Conservation (phyloP, 2,329 filamentous ascomycete species). For the Sclerotinia sclerotiorum region DNA sequence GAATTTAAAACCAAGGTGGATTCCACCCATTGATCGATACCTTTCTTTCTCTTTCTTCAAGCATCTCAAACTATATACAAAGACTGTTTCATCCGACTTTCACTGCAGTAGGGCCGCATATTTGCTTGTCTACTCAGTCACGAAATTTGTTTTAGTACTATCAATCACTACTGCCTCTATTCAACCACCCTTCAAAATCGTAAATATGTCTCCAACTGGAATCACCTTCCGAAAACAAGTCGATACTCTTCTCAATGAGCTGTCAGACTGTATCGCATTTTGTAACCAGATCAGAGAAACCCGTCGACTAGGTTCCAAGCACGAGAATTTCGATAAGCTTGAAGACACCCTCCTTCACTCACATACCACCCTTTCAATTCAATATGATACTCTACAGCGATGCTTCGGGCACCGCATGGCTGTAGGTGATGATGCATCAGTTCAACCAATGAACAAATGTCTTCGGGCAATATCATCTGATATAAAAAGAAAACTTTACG, state of each 20-base stretch:
- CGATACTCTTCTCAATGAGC: constrained; percentile 8
- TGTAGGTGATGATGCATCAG: constrained; percentile 10
- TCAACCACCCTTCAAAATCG: neutral
- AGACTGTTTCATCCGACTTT: constrained; percentile 1
- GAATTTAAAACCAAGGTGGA: constrained; percentile 17
- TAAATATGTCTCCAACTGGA: constrained; percentile 16
- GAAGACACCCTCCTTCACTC: neutral
- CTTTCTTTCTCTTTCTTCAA: neutral
- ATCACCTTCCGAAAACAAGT: constrained; percentile 10
- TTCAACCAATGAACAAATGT: constrained; percentile 9
- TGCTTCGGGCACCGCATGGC: constrained; percentile 16
- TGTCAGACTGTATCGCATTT: constrained; percentile 14
- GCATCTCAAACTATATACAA: neutral
- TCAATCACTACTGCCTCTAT: neutral
- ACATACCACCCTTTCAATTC: neutral
- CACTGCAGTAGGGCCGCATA: neutral
- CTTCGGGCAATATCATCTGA: constrained; percentile 12
- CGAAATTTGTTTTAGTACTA: neutral
- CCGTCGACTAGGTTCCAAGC: constrained; percentile 16
- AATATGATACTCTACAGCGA: constrained; percentile 11
- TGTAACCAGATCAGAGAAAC: constrained; percentile 15
- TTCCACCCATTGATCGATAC: constrained; percentile 12
- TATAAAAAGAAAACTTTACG: constrained; percentile 14
- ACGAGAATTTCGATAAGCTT: constrained; percentile 19
- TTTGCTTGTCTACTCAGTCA: constrained; percentile 6